Base-by-base conservation (phyloP, 2,329 filamentous ascomycete genomes). In the Penicillium hordei region DNA sequence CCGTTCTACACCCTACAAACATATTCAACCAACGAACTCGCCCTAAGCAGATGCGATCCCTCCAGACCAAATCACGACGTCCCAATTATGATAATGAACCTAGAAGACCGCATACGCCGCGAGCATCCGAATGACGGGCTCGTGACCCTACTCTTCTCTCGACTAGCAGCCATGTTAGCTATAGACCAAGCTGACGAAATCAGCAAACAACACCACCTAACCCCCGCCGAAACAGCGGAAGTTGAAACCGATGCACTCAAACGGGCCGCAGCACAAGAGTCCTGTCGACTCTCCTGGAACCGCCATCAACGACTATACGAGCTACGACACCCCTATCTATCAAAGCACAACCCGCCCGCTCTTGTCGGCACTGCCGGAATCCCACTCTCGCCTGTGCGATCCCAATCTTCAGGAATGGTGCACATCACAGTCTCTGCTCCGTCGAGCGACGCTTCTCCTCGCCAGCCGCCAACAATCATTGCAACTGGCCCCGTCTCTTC, bases 101-200 rank as follows among this genome's bases (percentile, higher is more conserved):
- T 81, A 19, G 75, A 78, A 55, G 68, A 74, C 2, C 65, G 70
- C 17, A 59, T 64, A 25, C 73, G 77, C 17, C 73, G 75, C 17
- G 69, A 73, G 13, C 68, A 72, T 36, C 72, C 76, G 29, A 69
- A 76, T 36, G 77, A 79, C 55, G 77, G 76, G 4, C 72, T 80
- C 10, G 70, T 80, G 1, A 72, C 78, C 0, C 70, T 75, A 27
- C 71, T 81, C 43, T 81, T 81, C 60, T 79, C 79, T n/a, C 76
- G 78, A 48, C 66, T 81, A 19, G 79, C 79, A 15, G 79, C 77
- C 45, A 78, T 81, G 66, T 69, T 81, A 21, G 79, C 79, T 8
- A 76, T 81, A 31, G 78, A 81, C 40, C 75, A 80, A 52, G 75
- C 77, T 13, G 68, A 69, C 13, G 72, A 75, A 15, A 61, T 79